A percentile compares a stretch with the other conserved stretches of the same genome.
These are phyloP conservation scores for Capsicum chinense DNA, from an alignment of 257 asterid genomes.

Conservation along the genomic window DNA sequence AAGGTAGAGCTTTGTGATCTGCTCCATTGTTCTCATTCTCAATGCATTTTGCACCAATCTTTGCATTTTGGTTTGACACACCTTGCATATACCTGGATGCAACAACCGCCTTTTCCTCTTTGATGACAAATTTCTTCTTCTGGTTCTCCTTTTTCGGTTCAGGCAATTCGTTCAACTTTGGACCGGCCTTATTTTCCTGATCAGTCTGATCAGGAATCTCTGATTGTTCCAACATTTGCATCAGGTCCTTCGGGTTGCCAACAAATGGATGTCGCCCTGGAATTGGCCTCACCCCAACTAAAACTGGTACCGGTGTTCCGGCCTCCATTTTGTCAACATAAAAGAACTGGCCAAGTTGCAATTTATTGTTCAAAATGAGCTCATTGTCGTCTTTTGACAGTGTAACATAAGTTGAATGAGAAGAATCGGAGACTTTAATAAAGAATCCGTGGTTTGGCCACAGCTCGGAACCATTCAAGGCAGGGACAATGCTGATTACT, in stretches of 20 bases:
- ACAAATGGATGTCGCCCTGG: constrained; percentile 85
- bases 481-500: constrained; percentile 91
- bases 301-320: constrained; percentile 74
- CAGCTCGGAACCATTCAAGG: constrained; percentile 65
- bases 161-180: constrained; percentile 1
- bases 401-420: constrained; percentile 84
- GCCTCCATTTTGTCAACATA: constrained; percentile 78
- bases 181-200: constrained; percentile 34
- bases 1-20: constrained; percentile 42
- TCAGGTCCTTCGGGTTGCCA: constrained; percentile 79
- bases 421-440: constrained; percentile 87
- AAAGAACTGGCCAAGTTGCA: constrained; percentile 86
- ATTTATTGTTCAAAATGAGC: constrained; percentile 79
- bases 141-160: constrained; percentile 43
- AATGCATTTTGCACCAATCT: constrained; percentile 33
- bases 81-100: constrained; percentile 89
- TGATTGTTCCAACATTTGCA: constrained; percentile 69
- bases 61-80: constrained; percentile 36
- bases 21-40: constrained; percentile 45
- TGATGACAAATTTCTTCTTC: constrained; percentile 59
- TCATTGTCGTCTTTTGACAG: constrained; percentile 70
- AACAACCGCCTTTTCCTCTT: constrained; percentile 77
- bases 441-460: constrained; percentile 91
- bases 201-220: constrained; percentile 40
- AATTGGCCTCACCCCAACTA: constrained; percentile 77